Conservation (phyloP, 768 basidiomycete genomes). For the Mycena floridula region DNA sequence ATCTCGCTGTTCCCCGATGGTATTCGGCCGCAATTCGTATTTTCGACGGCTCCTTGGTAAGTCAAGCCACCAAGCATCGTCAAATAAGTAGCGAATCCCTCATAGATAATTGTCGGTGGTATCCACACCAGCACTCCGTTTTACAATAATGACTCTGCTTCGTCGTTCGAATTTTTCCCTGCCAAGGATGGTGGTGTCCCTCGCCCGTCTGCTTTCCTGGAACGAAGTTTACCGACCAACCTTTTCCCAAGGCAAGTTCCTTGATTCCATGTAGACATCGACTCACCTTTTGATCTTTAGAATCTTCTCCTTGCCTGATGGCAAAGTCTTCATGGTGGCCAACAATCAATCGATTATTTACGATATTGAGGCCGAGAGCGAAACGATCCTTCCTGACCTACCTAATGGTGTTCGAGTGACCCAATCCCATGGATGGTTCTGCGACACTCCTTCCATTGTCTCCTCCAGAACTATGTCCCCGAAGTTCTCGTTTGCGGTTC, state of each 20-base stretch:
- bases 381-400: constrained; percentile 25
- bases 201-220: constrained; percentile 12
- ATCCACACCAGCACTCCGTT: constrained; percentile 30
- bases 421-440: constrained; percentile 21
- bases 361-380: constrained; percentile 24
- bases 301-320: constrained; percentile 16
- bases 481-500: constrained; percentile 25
- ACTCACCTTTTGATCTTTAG: neutral
- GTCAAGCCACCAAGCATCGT: too few species aligned
- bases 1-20: constrained; percentile 15
- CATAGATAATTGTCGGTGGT: constrained; percentile 25
- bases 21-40: constrained; percentile 17
- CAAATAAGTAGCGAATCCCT: too few species aligned
- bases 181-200: constrained; percentile 9
- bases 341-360: constrained; percentile 25
- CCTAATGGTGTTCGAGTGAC: constrained; percentile 30
- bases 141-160: constrained; percentile 10
- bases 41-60: constrained; percentile 14
- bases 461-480: constrained; percentile 20
- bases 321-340: constrained; percentile 21
- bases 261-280: neutral
- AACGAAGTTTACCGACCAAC: constrained; percentile 12
- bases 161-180: constrained; percentile 17
- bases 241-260: constrained; percentile 17
- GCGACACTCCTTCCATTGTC: constrained; percentile 23